Evolutionary conservation across 2,329 filamentous ascomycete genomes (phyloP).

Genomic region (Trichoderma koningii): DNA sequence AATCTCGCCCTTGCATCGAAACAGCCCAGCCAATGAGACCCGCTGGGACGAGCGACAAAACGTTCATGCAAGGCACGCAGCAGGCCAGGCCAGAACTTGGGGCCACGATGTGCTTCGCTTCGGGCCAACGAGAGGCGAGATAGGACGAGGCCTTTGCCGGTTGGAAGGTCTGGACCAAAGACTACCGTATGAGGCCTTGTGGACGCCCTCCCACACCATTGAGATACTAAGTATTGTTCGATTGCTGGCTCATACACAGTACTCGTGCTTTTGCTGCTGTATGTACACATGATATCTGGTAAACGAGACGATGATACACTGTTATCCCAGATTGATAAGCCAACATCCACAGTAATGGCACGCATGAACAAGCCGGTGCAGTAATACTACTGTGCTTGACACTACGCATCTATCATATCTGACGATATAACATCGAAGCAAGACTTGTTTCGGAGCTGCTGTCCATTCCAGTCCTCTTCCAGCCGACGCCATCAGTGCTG

Average conservation of each 20-base stretch:
- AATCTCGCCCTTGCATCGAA: constrained; percentile 17
- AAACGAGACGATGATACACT: background rate
- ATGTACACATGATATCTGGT: no score
- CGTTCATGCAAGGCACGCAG: constrained; percentile 27
- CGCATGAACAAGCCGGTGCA: no score
- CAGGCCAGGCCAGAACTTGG: background rate
- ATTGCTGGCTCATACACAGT: no score
- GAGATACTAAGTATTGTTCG: background rate
- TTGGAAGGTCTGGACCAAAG: no score
- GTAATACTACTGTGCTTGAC: no score
- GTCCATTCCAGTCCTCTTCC: constrained; percentile 3
- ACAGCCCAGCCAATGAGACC: constrained; percentile 18
- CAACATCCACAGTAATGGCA: background rate
- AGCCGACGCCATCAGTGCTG: constrained; percentile 4
- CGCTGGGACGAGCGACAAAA: constrained; percentile 2
- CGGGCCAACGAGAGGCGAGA: constrained; percentile 7
- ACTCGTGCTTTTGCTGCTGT: no score
- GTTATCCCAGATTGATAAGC: background rate
- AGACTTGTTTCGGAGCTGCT: constrained; percentile 15
- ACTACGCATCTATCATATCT: no score
- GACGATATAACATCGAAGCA: background rate
- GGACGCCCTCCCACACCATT: constrained; percentile 12
- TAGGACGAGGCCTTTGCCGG: no score
- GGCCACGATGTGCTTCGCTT: background rate
- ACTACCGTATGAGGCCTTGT: background rate